Base-by-base conservation (phyloP, 2,329 filamentous ascomycete species). In the Zymoseptoria ardabiliae region DNA sequence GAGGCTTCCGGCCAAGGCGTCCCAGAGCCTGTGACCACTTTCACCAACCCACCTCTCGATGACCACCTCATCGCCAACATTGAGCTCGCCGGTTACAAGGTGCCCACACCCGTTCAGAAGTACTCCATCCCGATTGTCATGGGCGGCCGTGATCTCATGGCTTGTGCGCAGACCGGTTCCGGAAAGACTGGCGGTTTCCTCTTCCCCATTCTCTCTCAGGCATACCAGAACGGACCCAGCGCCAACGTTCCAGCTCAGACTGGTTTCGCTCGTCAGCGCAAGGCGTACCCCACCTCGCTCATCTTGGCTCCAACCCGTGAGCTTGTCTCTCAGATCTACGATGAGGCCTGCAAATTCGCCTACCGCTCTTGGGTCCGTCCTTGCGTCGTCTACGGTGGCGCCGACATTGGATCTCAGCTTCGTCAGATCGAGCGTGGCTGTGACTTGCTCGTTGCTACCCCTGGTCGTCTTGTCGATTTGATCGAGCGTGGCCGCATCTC, bases 121-220 rank as follows among this genome's bases (percentile, higher is more conserved):
- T 97, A 99, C 82, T 97, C 94, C 3, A 96, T 99, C 59, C 94
- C 94, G 67, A 99, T 99, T 72, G 94, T 99, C 74, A 96, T 96
- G 90, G 88, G 87, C 69, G 94, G 94, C 65, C 91, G 94, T 79
- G 94, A 99, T 78, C 82, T 99, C 74, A 99, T 99, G 94, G 94
- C 94, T 77, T 99, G 94, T 82, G 94, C 94, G 71, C 94, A 99
- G 84, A 99, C 94, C 69, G 94, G 93, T 87, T 99, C 94, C 72
- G 94, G 94, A 83, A 99, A 99, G 85, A 99, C 94, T 75, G 94
- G 94, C 82, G 94, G 94, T 83, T 99, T 99, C 85, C 82, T 99
- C 65, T 99, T 99, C 83, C 94, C 94, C 61, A 97, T 99, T 66
- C 85, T 99, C 55, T 97, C 94, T n/a, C 93, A 99, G 79, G 91